Evolutionary conservation across 148 eudicot genomes (phyloP).

Genomic region (Vaccinium macrocarpon): DNA sequence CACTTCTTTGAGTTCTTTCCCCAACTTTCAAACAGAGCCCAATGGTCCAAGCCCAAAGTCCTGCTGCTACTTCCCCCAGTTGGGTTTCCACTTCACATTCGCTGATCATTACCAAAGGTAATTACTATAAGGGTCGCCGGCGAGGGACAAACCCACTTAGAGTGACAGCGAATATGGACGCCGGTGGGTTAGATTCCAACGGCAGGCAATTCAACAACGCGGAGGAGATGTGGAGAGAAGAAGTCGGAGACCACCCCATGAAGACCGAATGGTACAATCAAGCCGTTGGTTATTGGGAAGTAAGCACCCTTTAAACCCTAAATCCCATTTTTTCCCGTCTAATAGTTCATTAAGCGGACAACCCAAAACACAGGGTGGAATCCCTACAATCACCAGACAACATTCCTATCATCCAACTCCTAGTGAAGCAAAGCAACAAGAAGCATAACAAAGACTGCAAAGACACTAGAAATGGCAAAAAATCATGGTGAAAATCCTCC

Average conservation of each 20-base stretch:
- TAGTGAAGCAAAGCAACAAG: no score
- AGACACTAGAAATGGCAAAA: no score
- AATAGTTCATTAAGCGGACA: no score
- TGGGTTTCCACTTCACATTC: background rate
- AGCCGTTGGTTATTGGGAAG: constrained; percentile 86
- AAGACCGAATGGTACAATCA: constrained; percentile 68
- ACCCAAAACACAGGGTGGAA: no score
- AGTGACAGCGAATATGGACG: constrained; percentile 45
- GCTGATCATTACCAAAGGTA: background rate
- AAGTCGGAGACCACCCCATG: constrained; percentile 60
- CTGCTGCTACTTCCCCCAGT: background rate
- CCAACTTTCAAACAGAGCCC: no score
- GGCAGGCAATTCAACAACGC: constrained; percentile 73
- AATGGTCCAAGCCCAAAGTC: background rate
- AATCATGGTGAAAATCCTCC: no score
- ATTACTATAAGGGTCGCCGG: background rate
- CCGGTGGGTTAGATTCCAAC: constrained; percentile 56
- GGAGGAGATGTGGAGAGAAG: constrained; percentile 94
- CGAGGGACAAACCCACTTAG: background rate
- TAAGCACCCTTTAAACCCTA: constrained; percentile 21
- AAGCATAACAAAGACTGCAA: no score
- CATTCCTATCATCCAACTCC: no score
- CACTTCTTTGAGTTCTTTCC: no score
- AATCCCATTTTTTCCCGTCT: background rate
- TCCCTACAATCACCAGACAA: no score